Base-by-base conservation (phyloP, 2,329 filamentous ascomycete genomes). In the Aspergillus sp. region DNA sequence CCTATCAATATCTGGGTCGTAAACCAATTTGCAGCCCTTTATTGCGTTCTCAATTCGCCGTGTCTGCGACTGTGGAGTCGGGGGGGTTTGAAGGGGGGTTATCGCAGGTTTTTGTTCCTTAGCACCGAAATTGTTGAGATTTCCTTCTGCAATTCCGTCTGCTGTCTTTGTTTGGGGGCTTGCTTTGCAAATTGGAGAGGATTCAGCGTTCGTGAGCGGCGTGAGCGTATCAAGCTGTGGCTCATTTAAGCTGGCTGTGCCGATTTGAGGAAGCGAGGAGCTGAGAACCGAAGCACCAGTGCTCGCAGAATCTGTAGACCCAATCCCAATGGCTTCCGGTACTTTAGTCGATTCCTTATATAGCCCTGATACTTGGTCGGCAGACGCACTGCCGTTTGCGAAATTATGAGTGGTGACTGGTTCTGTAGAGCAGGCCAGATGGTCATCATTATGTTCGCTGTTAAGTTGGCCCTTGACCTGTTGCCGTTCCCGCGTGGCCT, bases 211-310 rank as follows among this genome's bases (percentile, higher is more conserved):
- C 52, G 82, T 86, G 60, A 85, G 71, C 47, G 83, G 83, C 19
- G 83, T 86, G 41, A 83, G 69, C 48, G 75, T 77, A 62, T 75
- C 72, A 50, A 62, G 50, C 26, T 72, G 72, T 49, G 73, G 65
- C 52, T 76, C 75, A 61, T 77, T 74, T 65, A 76, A 67, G 56
- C 77, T 78, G 62, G 77, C 69, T 62, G 79, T 80, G 57, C 72
- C 63, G 56, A 71, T 65, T 44, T 72, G 68, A 46, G 72, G 64
- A 51, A 72, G 70, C 54, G 71, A 70, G 56, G 74, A 71, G 67
- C 82, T 87, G 68, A 87, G 86, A 52, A 85, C 74, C 43, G 88
- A 88, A 36, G 85, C 88, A 40, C 77, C 77, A 42, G 82, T 80
- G 69, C 83, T 89, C 45, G 78, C 75, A 60, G 86, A 89, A 68